Percentiles rank a stretch among this genome's conserved stretches.
Conservation (phyloP, 225 moss, liverwort and hornwort species). For the Pleurozium schreberi region DNA sequence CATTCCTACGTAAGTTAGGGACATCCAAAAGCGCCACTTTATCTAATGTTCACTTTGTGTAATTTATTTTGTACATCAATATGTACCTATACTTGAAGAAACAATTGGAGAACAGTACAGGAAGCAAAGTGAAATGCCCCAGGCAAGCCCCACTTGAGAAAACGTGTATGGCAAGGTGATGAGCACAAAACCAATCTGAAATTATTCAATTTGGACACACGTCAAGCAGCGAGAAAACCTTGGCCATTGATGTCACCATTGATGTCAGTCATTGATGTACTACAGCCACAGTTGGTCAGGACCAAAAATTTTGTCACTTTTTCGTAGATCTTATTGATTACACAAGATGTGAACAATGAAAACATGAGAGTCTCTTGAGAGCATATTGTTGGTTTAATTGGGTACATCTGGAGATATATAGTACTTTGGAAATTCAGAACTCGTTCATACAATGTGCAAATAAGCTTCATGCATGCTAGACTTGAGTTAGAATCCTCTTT, state of each 20-base stretch:
- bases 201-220: neutral
- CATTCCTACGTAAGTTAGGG: neutral
- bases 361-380: neutral
- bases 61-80: neutral
- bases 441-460: neutral
- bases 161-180: conserved; percentile 23
- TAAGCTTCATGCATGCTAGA: neutral
- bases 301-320: neutral
- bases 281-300: no score
- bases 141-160: conserved; percentile 28
- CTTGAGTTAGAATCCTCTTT: neutral
- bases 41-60: neutral
- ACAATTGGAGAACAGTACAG: neutral
- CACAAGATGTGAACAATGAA: neutral
- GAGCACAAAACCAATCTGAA: conserved; percentile 28
- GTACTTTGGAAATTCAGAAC: neutral
- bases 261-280: no score
- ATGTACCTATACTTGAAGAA: neutral
- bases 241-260: no score
- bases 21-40: neutral
- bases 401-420: neutral
- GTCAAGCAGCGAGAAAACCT: neutral
- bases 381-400: fast-evolving
- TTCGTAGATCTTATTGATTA: no score
- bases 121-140: neutral